Conservation (phyloP, 192 early-diverging fungal species). For the Backusella tarrabulga region DNA sequence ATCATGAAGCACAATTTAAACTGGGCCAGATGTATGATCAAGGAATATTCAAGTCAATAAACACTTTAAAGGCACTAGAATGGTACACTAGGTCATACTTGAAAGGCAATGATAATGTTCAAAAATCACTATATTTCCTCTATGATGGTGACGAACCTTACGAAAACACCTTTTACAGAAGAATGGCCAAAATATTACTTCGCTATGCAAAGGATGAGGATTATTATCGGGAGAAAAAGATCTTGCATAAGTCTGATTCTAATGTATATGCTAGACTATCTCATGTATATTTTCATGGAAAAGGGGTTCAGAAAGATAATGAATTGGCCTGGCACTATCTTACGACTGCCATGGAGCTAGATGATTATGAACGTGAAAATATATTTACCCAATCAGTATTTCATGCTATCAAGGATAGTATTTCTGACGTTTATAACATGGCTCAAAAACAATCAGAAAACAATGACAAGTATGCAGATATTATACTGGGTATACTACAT, state of each 20-base stretch:
- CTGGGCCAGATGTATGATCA: not conserved
- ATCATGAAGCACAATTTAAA: not conserved
- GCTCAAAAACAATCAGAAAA: not conserved
- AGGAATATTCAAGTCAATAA: not conserved
- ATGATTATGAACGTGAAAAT: not conserved
- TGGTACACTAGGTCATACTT: not conserved
- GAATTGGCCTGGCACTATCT: not conserved
- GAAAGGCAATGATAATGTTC: not conserved
- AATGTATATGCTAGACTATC: not conserved
- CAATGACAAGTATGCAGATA: not conserved
- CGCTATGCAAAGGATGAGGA: not conserved
- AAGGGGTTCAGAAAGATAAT: not conserved
- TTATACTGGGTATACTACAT: not conserved
- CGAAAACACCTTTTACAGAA: not conserved
- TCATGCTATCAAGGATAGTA: not conserved
- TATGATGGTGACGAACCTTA: not conserved
- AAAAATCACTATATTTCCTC: not conserved
- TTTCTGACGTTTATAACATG: not conserved
- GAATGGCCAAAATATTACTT: not conserved
- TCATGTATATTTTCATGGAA: not conserved
- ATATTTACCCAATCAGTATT: not conserved
- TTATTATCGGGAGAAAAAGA: not conserved
- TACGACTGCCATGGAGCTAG: not conserved
- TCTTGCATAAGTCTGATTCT: too few relatives aligned
- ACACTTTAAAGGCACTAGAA: not conserved